phyloP scores from a whole-genome alignment of 805 yeast species.

The Priceomyces carsonii region DNA sequence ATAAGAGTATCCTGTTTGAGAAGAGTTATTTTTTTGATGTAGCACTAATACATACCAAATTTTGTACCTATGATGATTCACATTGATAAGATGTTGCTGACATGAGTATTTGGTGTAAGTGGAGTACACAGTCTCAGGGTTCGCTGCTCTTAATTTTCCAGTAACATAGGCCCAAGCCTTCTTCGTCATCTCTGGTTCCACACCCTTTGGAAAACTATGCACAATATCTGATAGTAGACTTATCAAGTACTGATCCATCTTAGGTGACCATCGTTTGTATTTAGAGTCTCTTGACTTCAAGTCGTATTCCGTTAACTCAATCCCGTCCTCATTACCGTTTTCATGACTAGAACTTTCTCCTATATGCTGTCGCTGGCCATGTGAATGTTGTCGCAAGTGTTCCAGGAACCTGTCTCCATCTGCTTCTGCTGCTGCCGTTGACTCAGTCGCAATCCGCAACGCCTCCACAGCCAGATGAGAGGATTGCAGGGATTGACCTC shows the following conservation, averaged over 20 bases:
- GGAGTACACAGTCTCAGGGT: constrained; percentile 41
- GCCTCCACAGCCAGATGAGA: constrained; percentile 22
- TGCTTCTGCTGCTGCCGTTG: constrained; percentile 14
- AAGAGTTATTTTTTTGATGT: constrained; percentile 23
- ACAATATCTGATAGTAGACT: constrained; percentile 36
- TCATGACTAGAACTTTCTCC: constrained; percentile 8
- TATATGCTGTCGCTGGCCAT: constrained; percentile 11
- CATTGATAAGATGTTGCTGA: constrained; percentile 37
- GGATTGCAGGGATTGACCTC: constrained; percentile 8
- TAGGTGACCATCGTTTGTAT: constrained; percentile 39
- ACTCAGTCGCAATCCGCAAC: constrained; percentile 18
- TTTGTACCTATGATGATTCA: constrained; percentile 35
- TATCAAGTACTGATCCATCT: constrained; percentile 35
- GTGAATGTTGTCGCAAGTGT: constrained; percentile 14
- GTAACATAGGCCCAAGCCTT: constrained; percentile 39
- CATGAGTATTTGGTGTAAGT: constrained; percentile 42
- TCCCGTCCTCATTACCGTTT: constrained; percentile 6
- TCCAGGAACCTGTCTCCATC: constrained; percentile 2
- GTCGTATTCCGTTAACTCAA: constrained; percentile 29
- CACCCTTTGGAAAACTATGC: constrained; percentile 32
- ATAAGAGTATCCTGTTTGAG: constrained; percentile 26
- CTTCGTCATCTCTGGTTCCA: constrained; percentile 33
- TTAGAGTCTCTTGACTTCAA: constrained; percentile 36
- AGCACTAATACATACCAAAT: constrained; percentile 36
- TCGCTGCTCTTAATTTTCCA: constrained; percentile 34